Base-by-base conservation (phyloP, 306 rosid species). In the Medicago lupulina region DNA sequence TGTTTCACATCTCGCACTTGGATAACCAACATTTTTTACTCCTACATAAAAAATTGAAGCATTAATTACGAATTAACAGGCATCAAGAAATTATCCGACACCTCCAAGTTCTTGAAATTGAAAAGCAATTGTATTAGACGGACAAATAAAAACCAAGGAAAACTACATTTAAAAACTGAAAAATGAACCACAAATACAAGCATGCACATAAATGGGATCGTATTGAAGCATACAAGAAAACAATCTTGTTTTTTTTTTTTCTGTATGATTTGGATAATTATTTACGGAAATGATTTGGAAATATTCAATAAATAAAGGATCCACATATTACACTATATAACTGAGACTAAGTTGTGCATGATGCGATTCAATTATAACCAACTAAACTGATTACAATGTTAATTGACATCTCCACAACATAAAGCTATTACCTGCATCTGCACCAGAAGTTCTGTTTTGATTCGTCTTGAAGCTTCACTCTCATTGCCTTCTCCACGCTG, bases 401-500 rank as follows among this genome's bases (percentile, higher is more conserved):
- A 61, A 44, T 70, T 67, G 70, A 58, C 59, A 68, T 39, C 73
- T 77, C 75, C 74, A 46, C 73, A 59, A 23, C 82, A 73, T 34
- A 63, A 79, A 84, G 69, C 13, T 34, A 70, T 53, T 89, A 96
- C 99, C 99, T 96, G 99, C 99, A 96, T 96, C 86, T 96, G 99
- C 83, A 96, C 98, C 79, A 96, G 86, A 83, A 96, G 96, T 85
- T 96, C 99, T 1, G 99, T 96, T 88, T 90, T 96, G 60, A 92
- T 96, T 71, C 97, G 93, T 81, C 98, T 89, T 73, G 98, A 96
- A 67, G 99, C 99, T 92, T 96, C 99, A 80, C 98, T 96, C 81
- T 96, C 99, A 57, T 96, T 96, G 81, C 99, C 99, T 88, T 96
- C 99, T 64, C 99, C 99, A 75, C 99, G 98, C 79, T 86, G 88